Evolutionary conservation across 192 early-diverging fungal genomes (phyloP), one percentile per base, ranked within the genome.

Genomic region (Gonapodya sp.): DNA sequence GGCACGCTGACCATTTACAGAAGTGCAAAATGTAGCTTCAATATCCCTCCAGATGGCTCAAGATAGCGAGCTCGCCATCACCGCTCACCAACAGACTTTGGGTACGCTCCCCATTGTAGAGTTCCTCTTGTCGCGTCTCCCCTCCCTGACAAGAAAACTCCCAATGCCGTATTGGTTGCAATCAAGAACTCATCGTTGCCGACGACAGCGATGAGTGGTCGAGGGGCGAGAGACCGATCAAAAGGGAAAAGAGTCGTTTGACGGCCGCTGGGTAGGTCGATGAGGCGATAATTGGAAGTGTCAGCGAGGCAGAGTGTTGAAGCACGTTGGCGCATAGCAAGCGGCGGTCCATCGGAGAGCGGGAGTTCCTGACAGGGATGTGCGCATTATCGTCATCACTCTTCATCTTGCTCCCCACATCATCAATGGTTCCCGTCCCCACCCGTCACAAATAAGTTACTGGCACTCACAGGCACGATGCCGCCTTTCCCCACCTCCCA

Each of bases 41-140:
- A 18, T 1, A 2, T 8, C 2, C 74, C 0, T 1, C 0, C 14
- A 34, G 79, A n/a, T n/a, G n/a, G n/a, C n/a, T n/a, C n/a, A n/a
- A n/a, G n/a, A n/a, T n/a, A n/a, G n/a, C n/a, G 83, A 2, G 32
- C 78, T 18, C 73, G 34, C 35, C 14, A 0, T 0, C 18, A 75
- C 34, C 87, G 87, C 0, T 79, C 24, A 89, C 88, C 88, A 30
- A 89, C 79, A 0, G 89, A 87, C 73, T 84, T 87, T 0, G 89
- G 89, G 0, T 88, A 64, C 1, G 86, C 79, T 18, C 85, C 79
- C 89, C 89, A 90, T 72, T 90, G 84, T 32, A 90, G 78, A 14
- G 89, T 90, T 1, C 93, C 94, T 80, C 93, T 86, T 14, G 94
- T 87, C 35, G 95, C 88, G 36, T 95, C 93, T 0, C 95, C 93